Evolutionary conservation across 225 moss, liverwort and hornwort species (phyloP).

Genomic region (Takakia lepidozioides): DNA sequence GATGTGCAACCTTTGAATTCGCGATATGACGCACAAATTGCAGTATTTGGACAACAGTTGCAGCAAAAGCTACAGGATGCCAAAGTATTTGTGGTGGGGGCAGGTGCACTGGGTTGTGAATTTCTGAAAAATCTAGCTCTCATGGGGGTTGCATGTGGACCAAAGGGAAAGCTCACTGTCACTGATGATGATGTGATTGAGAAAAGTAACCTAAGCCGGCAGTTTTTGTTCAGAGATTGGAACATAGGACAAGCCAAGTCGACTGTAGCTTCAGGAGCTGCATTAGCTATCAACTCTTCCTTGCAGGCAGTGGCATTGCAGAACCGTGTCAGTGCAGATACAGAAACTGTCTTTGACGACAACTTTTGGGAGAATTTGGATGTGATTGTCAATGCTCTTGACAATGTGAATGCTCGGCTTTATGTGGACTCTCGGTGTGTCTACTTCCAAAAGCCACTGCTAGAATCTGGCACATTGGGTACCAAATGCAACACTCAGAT

Average conservation of each 20-base stretch:
- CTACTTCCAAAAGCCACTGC: slow-evolving; percentile 89
- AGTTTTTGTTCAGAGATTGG: slow-evolving; percentile 97
- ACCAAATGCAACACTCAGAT: slow-evolving; percentile 99
- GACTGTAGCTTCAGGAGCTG: slow-evolving; percentile 78
- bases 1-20: slow-evolving; percentile 74
- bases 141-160: slow-evolving; percentile 80
- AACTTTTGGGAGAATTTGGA: slow-evolving; percentile 81
- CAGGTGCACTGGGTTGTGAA: slow-evolving; percentile 91
- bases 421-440: slow-evolving; percentile 97
- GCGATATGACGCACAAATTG: slow-evolving; percentile 86
- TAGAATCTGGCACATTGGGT: slow-evolving; percentile 93
- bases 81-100: slow-evolving; percentile 76
- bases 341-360: slow-evolving; percentile 92
- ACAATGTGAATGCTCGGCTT: slow-evolving; percentile 89
- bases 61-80: slow-evolving; percentile 72
- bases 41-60: slow-evolving; percentile 74
- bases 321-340: slow-evolving; percentile 72
- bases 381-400: slow-evolving; percentile 79
- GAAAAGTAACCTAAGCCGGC: slow-evolving; percentile 95
- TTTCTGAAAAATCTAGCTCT: slow-evolving; percentile 86
- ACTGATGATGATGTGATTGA: slow-evolving; percentile 97
- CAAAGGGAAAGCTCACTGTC: slow-evolving; percentile 63
- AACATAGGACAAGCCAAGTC: slow-evolving; percentile 98
- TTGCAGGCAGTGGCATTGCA: slow-evolving; percentile 84
- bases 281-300: slow-evolving; percentile 59